Evolutionary conservation across 2,329 filamentous ascomycete genomes (phyloP).

Genomic region (Bimuria novae-zelandiae): DNA sequence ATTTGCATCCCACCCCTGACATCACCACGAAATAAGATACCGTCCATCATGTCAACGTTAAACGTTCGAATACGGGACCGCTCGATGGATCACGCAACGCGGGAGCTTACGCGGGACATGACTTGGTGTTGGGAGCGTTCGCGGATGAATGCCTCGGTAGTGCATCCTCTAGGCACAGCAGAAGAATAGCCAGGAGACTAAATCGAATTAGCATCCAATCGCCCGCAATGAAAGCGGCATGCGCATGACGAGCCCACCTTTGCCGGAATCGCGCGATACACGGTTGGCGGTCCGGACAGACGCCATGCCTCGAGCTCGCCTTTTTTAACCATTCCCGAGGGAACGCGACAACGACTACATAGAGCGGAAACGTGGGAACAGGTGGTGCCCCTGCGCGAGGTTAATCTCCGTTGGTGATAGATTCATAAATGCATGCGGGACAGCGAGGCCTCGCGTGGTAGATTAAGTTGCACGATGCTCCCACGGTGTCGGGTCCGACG

Average conservation of each 20-base stretch:
- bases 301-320: background rate
- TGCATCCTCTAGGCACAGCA: too few relatives aligned
- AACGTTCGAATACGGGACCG: background rate
- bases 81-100: background rate
- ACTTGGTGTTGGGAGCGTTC: background rate
- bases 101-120: background rate
- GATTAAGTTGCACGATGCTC: conserved; percentile 21
- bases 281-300: background rate
- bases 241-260: background rate
- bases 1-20: background rate
- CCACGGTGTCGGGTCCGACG: conserved; percentile 21
- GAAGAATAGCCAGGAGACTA: background rate
- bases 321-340: background rate
- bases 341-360: background rate
- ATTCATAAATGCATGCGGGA: conserved; percentile 12
- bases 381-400: background rate
- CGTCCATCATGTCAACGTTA: background rate
- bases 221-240: background rate
- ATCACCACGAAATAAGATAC: background rate
- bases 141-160: conserved; percentile 5
- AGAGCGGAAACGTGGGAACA: background rate
- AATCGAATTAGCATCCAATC: background rate
- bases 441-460: conserved; percentile 15
- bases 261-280: background rate
- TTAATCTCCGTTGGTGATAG: conserved; percentile 12